Evolutionary conservation across 2,329 filamentous ascomycete genomes (phyloP), one percentile per base, ranked within the genome.

Genomic region (Diaporthe australafricana): DNA sequence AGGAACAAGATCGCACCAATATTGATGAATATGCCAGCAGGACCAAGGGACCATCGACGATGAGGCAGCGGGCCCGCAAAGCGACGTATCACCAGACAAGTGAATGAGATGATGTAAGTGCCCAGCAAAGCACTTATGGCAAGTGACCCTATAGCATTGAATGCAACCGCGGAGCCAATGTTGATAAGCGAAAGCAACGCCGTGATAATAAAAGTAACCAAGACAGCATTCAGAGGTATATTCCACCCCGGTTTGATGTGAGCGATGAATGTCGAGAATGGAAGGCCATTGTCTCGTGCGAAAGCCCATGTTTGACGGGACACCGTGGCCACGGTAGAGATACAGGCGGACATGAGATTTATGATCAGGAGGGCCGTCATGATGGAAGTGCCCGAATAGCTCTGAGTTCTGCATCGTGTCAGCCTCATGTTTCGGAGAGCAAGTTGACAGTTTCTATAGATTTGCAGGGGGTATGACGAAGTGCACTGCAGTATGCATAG

Each of bases 271-370:
- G 53, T 45, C 1, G 82, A 80, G 68, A 80, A 83, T 0, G 84
- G 84, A 8, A 86, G 78, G 1, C 84, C 84, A 8, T 81, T 78
- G 72, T 87, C 84, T 48, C 83, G 80, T 7, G 83, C 81, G 74
- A 90, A 90, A 0, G 88, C 86, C 86, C 86, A 90, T 14, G 87
- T 84, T 70, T 89, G 84, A 16, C 88, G 84, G 0, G 88, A 90
- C 0, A 89, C 88, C 0, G 90, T 87, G 1, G 87, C 87, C 0
- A 91, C 84, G 72, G 88, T 86, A 1, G 85, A 86, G 25, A 88
- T 85, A 17, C 84, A 86, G 45, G 84, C 85, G 22, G 83, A 85
- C 1, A 84, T 83, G 6, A 85, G 79, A 38, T 87, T 84, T 22
- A 88, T 77, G 4, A 88, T 81, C 3, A 89, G 78, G 22, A 90